Evolutionary conservation across 2,329 filamentous ascomycete species (phyloP).

Genomic region (Phoma sp.): DNA sequence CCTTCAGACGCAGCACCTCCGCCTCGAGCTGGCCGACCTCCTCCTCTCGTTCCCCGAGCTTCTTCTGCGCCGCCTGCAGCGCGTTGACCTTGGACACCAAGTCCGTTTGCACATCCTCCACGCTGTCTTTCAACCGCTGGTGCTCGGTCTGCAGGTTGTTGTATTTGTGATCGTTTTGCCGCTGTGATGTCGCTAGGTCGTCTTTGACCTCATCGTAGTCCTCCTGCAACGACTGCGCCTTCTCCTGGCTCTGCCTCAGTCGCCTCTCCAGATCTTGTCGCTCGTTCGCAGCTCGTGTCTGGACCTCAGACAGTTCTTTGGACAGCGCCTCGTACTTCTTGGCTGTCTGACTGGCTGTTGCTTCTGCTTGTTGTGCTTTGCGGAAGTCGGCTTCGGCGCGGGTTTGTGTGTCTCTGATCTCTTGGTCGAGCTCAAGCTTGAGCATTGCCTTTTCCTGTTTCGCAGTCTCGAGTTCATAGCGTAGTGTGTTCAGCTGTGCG

Average conservation of each 20-base stretch:
- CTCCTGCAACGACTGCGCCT: conserved; percentile 76
- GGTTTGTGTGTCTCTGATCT: conserved; percentile 78
- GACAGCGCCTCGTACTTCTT: conserved; percentile 62
- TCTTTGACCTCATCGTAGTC: conserved; percentile 84
- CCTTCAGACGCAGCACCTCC: conserved; percentile 82
- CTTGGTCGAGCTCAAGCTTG: conserved; percentile 79
- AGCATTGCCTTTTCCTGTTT: conserved; percentile 88
- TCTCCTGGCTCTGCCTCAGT: conserved; percentile 66
- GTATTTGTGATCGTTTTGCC: conserved; percentile 67
- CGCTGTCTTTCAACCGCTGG: conserved; percentile 62
- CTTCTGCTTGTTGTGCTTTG: conserved; percentile 65
- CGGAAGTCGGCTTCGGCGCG: conserved; percentile 88
- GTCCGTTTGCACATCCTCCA: conserved; percentile 68
- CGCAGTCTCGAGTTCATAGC: conserved; percentile 84
- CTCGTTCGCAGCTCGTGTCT: conserved; percentile 63
- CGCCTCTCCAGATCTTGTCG: conserved; percentile 62
- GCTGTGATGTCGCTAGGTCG: conserved; percentile 70
- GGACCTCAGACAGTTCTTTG: conserved; percentile 61
- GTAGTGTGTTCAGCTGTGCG: conserved; percentile 84
- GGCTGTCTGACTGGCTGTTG: conserved; percentile 56
- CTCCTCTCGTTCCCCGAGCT: conserved; percentile 71
- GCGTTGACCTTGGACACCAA: conserved; percentile 61
- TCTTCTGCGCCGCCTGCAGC: conserved; percentile 68
- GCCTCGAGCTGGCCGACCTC: conserved; percentile 79
- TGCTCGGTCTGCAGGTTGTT: conserved; percentile 68